These are phyloP conservation scores for Melastoma malabathricum DNA, from an alignment of 345 rosid species.

Conservation along the genomic window DNA sequence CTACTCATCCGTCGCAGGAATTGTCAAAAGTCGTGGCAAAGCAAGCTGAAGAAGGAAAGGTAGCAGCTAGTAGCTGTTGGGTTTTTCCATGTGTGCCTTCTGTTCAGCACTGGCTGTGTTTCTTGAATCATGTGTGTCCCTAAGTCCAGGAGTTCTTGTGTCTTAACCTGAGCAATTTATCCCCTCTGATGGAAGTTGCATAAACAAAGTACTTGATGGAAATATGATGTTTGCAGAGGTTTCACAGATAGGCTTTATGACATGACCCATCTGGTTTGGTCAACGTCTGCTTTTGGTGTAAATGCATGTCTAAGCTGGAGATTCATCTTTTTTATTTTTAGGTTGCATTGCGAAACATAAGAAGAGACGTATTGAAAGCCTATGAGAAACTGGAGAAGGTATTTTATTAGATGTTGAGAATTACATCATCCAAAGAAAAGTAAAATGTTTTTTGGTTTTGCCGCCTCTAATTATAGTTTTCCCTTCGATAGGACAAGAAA, in stretches of 20 bases:
- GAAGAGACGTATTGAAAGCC: conserved; percentile 86
- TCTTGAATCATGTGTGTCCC: not conserved
- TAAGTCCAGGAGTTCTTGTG: too few species aligned
- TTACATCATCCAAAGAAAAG: too few species aligned
- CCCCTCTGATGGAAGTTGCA: too few species aligned
- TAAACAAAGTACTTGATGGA: too few species aligned
- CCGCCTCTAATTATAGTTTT: too few species aligned
- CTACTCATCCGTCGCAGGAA: conserved; percentile 37
- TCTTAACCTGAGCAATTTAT: too few species aligned
- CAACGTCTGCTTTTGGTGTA: too few species aligned
- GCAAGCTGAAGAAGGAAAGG: conserved; percentile 94
- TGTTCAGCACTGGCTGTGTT: not conserved
- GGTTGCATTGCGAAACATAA: conserved; percentile 88
- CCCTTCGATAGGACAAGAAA: conserved; percentile 60
- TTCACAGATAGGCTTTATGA: too few species aligned
- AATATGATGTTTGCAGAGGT: too few species aligned
- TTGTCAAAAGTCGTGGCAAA: conserved; percentile 77
- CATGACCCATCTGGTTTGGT: too few species aligned
- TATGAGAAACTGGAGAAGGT: conserved; percentile 95
- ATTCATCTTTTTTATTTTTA: conserved; percentile 10
- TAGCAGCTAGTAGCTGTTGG: conserved; percentile 4
- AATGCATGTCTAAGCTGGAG: too few species aligned
- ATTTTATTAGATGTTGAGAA: not conserved
- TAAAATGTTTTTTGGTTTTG: too few species aligned
- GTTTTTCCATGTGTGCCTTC: not conserved